Conservation (phyloP, 192 early-diverging fungal species). For the Coemansia sp. region DNA sequence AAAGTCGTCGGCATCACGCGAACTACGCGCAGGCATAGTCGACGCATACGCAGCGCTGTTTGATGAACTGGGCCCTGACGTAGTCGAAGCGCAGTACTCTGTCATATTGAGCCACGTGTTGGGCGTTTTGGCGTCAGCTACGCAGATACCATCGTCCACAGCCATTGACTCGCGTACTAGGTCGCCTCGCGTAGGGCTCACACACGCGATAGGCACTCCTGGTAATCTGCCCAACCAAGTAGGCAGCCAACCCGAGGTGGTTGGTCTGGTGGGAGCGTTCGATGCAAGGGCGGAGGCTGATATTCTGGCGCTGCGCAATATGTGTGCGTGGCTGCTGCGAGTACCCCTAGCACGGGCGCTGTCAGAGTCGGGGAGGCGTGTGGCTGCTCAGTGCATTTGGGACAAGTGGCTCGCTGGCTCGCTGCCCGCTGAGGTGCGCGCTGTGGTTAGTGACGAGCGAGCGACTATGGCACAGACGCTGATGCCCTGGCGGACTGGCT, state of each 20-base stretch:
- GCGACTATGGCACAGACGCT: conserved; percentile 56
- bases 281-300: conserved; percentile 61
- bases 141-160: conserved; percentile 53
- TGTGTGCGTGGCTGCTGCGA: conserved; percentile 71
- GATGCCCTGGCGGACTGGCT: conserved; percentile 60
- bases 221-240: background rate
- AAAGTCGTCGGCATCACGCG: conserved; percentile 61
- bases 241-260: background rate
- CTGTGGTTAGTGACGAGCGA: conserved; percentile 20
- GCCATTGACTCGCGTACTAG: conserved; percentile 46
- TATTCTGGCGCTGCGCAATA: conserved; percentile 68
- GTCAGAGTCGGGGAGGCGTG: conserved; percentile 9
- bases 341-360: conserved; percentile 9
- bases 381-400: conserved; percentile 24
- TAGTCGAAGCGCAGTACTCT: conserved; percentile 74
- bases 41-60: conserved; percentile 77
- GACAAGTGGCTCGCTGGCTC: conserved; percentile 20
- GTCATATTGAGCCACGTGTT: conserved; percentile 68
- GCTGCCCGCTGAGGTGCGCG: background rate
- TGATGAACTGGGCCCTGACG: conserved; percentile 63
- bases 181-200: conserved; percentile 3
- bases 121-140: conserved; percentile 39
- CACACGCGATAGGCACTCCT: conserved; percentile 14
- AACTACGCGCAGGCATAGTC: conserved; percentile 72
- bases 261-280: conserved; percentile 30